These are phyloP conservation scores for Cryomyces minteri DNA, from an alignment of 495 filamentous ascomycete genomes.

Conservation along the genomic window DNA sequence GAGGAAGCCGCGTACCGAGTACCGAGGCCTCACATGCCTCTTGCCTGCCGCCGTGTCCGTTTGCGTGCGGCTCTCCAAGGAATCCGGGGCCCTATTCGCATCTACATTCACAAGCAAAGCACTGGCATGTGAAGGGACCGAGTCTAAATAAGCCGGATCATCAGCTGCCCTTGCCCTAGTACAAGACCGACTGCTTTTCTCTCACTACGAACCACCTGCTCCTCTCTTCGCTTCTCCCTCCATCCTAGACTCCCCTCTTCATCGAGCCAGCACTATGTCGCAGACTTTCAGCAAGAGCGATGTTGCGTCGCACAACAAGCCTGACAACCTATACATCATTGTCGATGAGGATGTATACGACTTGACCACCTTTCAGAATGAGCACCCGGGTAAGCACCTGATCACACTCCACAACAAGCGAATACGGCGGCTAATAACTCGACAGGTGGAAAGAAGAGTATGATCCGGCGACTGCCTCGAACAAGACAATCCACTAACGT, in stretches of 20 bases:
- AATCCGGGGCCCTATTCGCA: no score
- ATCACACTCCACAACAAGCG: conserved; percentile 1
- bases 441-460: conserved; percentile 87
- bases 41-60: no score
- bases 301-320: conserved; percentile 78
- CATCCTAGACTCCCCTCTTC: background rate
- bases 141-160: no score
- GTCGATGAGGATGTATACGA: conserved; percentile 96
- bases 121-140: no score
- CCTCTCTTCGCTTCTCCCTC: background rate
- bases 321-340: conserved; percentile 71
- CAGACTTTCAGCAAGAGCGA: conserved; percentile 70
- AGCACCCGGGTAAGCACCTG: conserved; percentile 56
- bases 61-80: no score
- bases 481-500: conserved; percentile 2
- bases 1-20: no score
- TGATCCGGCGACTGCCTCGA: conserved; percentile 7
- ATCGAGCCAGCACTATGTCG: conserved; percentile 43
- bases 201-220: no score
- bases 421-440: conserved; percentile 27
- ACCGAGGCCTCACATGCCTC: no score
- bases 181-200: no score
- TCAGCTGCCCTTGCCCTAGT: no score
- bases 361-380: conserved; percentile 81
- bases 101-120: no score